Evolutionary conservation across 2,329 filamentous ascomycete genomes (phyloP).

Genomic region (Xylaria sp.): DNA sequence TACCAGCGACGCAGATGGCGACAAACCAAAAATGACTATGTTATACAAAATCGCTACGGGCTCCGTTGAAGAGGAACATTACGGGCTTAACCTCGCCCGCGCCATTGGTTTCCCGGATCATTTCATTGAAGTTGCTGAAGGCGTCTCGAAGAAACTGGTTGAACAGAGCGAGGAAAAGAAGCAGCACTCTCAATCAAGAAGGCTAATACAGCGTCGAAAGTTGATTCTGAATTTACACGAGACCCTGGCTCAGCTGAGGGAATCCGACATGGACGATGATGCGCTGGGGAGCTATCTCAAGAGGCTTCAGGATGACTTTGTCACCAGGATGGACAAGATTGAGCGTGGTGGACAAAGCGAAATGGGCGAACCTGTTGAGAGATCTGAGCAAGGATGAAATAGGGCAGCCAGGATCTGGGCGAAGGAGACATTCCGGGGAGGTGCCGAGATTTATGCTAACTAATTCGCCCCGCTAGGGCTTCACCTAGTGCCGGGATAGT

Average conservation of each 20-base stretch:
- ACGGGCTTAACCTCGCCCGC: conserved; percentile 81
- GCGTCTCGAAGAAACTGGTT: conserved; percentile 65
- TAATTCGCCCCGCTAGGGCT: no score
- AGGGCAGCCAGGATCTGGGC: no score
- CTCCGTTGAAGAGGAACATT: conserved; percentile 70
- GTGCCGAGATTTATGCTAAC: no score
- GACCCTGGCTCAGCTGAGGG: conserved; percentile 68
- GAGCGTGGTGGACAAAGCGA: conserved; percentile 40
- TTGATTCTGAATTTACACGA: conserved; percentile 74
- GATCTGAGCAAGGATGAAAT: conserved; percentile 5
- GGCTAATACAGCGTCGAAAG: conserved; percentile 67
- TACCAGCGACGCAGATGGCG: conserved; percentile 52
- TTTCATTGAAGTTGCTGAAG: conserved; percentile 69
- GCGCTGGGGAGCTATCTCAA: conserved; percentile 66
- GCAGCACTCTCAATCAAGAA: conserved; percentile 59
- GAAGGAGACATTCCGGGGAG: no score
- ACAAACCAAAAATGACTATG: conserved; percentile 73
- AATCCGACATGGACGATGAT: conserved; percentile 66
- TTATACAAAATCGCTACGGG: conserved; percentile 81
- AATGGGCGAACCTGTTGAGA: not conserved
- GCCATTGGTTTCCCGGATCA: conserved; percentile 71
- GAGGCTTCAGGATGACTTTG: conserved; percentile 75
- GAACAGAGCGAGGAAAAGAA: conserved; percentile 59
- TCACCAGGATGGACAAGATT: conserved; percentile 68
- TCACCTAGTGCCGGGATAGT: no score